These are phyloP conservation scores for Amoebophrya sp. DNA, from an alignment of 169 alveolate species.

Conservation along the genomic window DNA sequence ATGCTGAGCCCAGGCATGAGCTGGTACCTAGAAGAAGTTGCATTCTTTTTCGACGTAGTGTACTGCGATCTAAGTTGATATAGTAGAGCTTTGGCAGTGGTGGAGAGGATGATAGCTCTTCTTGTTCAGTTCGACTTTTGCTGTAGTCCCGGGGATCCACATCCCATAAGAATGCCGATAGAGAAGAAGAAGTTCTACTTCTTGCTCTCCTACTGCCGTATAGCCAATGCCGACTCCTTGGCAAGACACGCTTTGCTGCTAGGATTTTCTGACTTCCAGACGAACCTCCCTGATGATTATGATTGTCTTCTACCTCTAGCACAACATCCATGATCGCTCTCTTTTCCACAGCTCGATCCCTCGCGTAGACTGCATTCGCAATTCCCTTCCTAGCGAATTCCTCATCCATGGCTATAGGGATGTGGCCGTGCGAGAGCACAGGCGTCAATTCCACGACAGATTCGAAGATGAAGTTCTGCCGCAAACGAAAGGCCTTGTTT, in stretches of 20 bases:
- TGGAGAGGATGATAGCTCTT: too few species aligned
- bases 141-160: too few species aligned
- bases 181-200: too few species aligned
- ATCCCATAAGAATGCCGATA: too few species aligned
- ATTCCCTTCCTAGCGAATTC: background rate
- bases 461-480: constrained; percentile 13
- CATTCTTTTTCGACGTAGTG: background rate
- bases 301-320: too few species aligned
- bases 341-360: background rate
- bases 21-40: background rate
- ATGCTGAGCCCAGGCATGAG: too few species aligned
- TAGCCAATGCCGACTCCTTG: too few species aligned
- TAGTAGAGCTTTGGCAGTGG: too few species aligned
- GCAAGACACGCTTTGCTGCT: too few species aligned
- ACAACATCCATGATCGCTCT: constrained; percentile 5
- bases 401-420: background rate
- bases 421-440: background rate
- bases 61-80: background rate
- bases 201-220: background rate
- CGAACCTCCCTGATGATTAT: too few species aligned
- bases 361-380: background rate
- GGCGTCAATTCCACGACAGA: background rate
- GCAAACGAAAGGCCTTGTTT: background rate
- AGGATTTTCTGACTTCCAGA: too few species aligned
- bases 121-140: too few species aligned